Evolutionary conservation across 202 grass and related monocot species (phyloP), one percentile per base, ranked within the genome.

Genomic region (Setaria viridis): DNA sequence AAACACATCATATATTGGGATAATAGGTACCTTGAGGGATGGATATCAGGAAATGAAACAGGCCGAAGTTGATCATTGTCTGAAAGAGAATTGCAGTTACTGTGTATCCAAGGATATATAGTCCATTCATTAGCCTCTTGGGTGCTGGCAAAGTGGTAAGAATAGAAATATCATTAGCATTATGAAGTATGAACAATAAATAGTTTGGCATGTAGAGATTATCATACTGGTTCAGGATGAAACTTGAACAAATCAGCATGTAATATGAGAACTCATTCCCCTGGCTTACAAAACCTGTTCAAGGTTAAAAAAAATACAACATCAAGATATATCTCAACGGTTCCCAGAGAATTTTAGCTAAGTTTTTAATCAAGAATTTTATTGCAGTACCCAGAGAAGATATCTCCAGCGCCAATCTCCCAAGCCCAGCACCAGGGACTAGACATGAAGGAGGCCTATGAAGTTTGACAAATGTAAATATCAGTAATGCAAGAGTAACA

Each of bases 241-340:
- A 99, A 94, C 85, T 96, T 59, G 93, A 99, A 88, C 97, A 99
- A 68, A 96, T 94, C 93, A 99, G 86, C 93, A 96, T 96, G 85
- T 96, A 99, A 94, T 99, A 99, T 63, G 97, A 99, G 69, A 99
- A 99, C 41, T 99, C 97, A 79, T 99, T 99, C 71, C 93, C 97
- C 85, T 99, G 93, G 90, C 97, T 96, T 76, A 92, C 69, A 85
- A 99, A 99, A 87, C 97, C 97, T 99, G 87, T 76, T 62, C 45
- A 87, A 57, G 47, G 56, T 25, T 14, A 68, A 53, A 76, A 65
- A 72, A 82, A 43, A 51, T 13, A 60, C 48, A 90, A 66, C 78
- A 62, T 82, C 65, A 65, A 81, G 8, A 75, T 82, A 75, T 72
- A 78, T 13, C 4, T 13, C 11, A 63, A 63, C 60, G 14, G 60